Evolutionary conservation across 495 filamentous ascomycete genomes (phyloP).

Genomic region (Annulohypoxylon nitens): DNA sequence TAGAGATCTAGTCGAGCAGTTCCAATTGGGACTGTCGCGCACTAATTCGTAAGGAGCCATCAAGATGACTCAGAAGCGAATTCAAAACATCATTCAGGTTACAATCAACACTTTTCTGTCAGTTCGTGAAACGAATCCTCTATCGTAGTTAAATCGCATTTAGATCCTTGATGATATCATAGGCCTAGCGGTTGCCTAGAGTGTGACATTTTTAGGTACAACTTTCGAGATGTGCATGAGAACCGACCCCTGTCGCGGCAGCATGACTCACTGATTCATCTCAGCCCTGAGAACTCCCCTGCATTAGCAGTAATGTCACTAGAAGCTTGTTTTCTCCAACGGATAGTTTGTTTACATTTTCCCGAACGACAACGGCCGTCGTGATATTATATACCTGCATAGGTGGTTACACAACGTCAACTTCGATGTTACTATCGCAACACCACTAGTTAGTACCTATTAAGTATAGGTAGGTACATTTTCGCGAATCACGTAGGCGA

Average conservation of each 20-base stretch:
- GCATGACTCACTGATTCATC: not conserved
- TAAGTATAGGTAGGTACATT: no score
- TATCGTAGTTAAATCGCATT: no score
- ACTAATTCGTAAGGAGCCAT: no score
- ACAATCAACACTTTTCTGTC: no score
- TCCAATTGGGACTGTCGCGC: no score
- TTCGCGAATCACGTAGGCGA: not conserved
- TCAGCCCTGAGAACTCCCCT: not conserved
- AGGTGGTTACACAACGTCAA: not conserved
- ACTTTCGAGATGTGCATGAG: not conserved
- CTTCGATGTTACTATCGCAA: not conserved
- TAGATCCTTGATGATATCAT: not conserved
- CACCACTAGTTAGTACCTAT: not conserved
- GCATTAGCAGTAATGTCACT: not conserved
- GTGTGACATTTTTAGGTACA: not conserved
- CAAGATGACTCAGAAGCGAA: no score
- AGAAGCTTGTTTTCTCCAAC: not conserved
- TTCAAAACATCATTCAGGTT: no score
- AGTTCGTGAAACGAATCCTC: no score
- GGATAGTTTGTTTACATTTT: not conserved
- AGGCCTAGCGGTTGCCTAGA: not conserved
- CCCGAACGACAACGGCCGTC: not conserved
- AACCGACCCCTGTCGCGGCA: not conserved
- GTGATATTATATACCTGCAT: not conserved
- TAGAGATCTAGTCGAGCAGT: no score